These are phyloP conservation scores for Streptanthus diversifolius DNA, from an alignment of 345 rosid species.

Conservation along the genomic window DNA sequence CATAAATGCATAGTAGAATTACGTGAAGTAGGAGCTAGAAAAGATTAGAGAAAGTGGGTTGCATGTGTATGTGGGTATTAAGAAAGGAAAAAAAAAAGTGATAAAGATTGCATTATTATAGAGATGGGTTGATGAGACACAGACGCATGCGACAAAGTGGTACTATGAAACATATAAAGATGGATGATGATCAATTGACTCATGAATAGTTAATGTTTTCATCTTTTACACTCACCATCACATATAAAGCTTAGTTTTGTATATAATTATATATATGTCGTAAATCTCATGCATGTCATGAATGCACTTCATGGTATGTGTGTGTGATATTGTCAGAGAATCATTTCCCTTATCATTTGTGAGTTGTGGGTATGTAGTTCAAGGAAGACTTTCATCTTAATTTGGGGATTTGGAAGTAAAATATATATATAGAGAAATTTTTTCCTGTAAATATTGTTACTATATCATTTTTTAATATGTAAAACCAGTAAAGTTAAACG, in stretches of 20 bases:
- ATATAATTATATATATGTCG: not conserved
- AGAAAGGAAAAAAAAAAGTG: constrained; percentile 25
- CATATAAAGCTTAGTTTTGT: constrained; percentile 13
- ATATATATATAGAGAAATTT: not conserved
- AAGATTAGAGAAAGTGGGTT: constrained; percentile 21
- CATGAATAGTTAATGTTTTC: constrained; percentile 31
- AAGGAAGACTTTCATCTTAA: not conserved
- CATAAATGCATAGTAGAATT: not conserved
- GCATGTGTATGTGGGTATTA: constrained; percentile 30
- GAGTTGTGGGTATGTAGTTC: not conserved
- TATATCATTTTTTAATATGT: not conserved
- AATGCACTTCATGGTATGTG: constrained; percentile 6
- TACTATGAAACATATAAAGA: constrained; percentile 33
- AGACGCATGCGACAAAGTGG: constrained; percentile 36
- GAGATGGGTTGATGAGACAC: constrained; percentile 35
- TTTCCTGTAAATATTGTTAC: not conserved
- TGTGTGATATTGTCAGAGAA: not conserved
- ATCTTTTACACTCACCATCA: constrained; percentile 32
- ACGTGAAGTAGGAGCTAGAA: constrained; percentile 4
- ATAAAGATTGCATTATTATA: constrained; percentile 27
- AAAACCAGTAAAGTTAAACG: not conserved
- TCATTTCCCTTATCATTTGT: not conserved
- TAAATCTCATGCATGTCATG: not conserved
- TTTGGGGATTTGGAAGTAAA: not conserved
- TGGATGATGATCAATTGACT: constrained; percentile 34